Conservation (phyloP, 106 monocot genomes). For the Platanthera zijinensis region DNA sequence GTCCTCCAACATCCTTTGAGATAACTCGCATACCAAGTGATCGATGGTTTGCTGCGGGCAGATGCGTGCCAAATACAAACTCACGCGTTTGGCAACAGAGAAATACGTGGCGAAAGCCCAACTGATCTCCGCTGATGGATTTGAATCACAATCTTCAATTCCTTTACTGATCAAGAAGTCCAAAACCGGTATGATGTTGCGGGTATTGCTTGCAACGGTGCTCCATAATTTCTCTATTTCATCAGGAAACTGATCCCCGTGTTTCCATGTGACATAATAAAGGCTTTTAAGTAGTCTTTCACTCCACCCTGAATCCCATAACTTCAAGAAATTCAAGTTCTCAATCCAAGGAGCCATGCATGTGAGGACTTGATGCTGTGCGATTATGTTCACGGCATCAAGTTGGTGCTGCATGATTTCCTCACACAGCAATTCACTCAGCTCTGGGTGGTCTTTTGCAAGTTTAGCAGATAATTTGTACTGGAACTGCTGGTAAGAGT, state of each 20-base stretch:
- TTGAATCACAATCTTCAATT: constrained; percentile 99
- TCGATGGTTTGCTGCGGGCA: constrained; percentile 97
- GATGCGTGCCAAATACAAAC: constrained; percentile 93
- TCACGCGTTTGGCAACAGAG: constrained; percentile 93
- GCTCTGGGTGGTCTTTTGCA: constrained; percentile 95
- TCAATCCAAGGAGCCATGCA: constrained; percentile 99
- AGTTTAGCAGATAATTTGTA: constrained; percentile 92
- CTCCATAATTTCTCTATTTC: constrained; percentile 99
- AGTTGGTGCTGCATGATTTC: constrained; percentile 99
- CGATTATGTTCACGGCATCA: constrained; percentile 97
- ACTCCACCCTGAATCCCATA: constrained; percentile 94
- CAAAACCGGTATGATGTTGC: constrained; percentile 89
- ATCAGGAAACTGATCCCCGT: constrained; percentile 99
- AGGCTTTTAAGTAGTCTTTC: constrained; percentile 90
- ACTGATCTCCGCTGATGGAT: constrained; percentile 85
- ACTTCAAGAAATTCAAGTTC: constrained; percentile 79
- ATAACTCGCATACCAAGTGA: constrained; percentile 89
- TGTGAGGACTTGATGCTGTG: constrained; percentile 94
- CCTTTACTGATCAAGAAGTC: constrained; percentile 89
- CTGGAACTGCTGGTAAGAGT: constrained; percentile 98
- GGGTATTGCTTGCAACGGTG: constrained; percentile 78
- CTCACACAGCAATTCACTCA: constrained; percentile 84
- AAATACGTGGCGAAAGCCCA: constrained; percentile 93
- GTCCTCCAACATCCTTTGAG: constrained; percentile 94
- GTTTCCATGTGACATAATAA: constrained; percentile 95